Conservation (phyloP, 2,329 filamentous ascomycete genomes). For the Colletotrichum lentis region DNA sequence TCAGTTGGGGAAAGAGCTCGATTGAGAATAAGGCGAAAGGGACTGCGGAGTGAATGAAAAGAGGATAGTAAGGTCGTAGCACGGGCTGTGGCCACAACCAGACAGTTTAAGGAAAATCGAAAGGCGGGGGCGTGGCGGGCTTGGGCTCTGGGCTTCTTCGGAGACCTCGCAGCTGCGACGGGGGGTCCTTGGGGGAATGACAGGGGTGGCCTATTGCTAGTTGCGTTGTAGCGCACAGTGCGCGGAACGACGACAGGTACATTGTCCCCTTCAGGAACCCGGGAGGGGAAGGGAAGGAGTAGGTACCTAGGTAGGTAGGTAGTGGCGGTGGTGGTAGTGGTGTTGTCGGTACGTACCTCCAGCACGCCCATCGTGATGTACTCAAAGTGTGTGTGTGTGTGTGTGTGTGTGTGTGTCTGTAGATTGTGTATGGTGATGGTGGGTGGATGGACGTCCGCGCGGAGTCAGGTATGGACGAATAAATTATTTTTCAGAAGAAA, state of each 20-base stretch:
- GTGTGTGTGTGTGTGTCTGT: not conserved
- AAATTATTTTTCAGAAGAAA: not conserved
- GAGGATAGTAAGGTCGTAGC: constrained; percentile 60
- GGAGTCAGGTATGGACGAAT: not conserved
- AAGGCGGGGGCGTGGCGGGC: constrained; percentile 43
- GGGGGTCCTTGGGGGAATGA: constrained; percentile 28
- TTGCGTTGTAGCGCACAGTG: constrained; percentile 34
- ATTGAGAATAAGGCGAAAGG: constrained; percentile 53
- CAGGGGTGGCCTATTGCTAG: constrained; percentile 33
- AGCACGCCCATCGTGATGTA: not conserved
- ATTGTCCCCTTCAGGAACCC: constrained; percentile 3
- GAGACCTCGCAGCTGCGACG: constrained; percentile 27
- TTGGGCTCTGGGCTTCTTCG: constrained; percentile 25
- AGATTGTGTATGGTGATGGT: not conserved
- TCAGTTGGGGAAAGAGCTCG: constrained; percentile 48
- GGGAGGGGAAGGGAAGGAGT: constrained; percentile 1
- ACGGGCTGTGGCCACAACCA: constrained; percentile 55
- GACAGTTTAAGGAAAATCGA: constrained; percentile 51
- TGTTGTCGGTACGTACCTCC: constrained; percentile 4
- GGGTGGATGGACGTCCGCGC: not conserved
- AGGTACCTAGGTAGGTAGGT: not conserved
- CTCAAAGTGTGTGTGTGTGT: not conserved
- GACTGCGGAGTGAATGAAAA: constrained; percentile 60
- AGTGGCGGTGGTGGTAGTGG: too few relatives aligned
- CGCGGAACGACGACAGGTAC: constrained; percentile 16